Evolutionary conservation across 164 flowering plant genomes (phyloP).

Genomic region (Magnolia kwangsiensis): DNA sequence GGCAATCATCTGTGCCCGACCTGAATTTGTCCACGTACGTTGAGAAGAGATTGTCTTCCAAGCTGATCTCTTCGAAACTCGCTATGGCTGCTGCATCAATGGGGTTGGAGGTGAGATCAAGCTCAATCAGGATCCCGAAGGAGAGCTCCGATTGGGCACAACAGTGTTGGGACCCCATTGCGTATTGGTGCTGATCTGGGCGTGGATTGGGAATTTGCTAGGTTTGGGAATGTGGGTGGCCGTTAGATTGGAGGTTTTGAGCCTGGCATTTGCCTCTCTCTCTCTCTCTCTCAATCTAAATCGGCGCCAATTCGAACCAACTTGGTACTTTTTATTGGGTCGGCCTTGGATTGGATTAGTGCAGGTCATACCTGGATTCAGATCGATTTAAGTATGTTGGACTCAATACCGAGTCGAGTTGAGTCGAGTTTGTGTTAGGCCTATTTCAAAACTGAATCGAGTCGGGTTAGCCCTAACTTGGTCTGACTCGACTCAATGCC

Average conservation of each 20-base stretch:
- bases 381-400: too few species aligned
- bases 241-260: not conserved
- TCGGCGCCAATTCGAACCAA: too few species aligned
- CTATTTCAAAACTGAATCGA: too few species aligned
- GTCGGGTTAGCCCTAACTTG: too few species aligned
- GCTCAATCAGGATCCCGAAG: slow-evolving; percentile 71
- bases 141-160: slow-evolving; percentile 85
- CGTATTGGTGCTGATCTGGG: not conserved
- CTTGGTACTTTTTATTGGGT: too few species aligned
- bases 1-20: slow-evolving; percentile 13
- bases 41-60: slow-evolving; percentile 77
- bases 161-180: slow-evolving; percentile 58
- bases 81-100: slow-evolving; percentile 27
- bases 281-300: not conserved
- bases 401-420: too few species aligned
- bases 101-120: slow-evolving; percentile 63
- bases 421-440: too few species aligned
- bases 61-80: slow-evolving; percentile 68
- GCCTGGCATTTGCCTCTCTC: not conserved
- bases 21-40: slow-evolving; percentile 55
- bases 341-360: too few species aligned
- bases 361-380: too few species aligned
- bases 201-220: not conserved
- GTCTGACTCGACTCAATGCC: too few species aligned
- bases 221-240: not conserved